Evolutionary conservation across 2,329 filamentous ascomycete genomes (phyloP).

Genomic region (Dryadomyces quercus-mongolicae): DNA sequence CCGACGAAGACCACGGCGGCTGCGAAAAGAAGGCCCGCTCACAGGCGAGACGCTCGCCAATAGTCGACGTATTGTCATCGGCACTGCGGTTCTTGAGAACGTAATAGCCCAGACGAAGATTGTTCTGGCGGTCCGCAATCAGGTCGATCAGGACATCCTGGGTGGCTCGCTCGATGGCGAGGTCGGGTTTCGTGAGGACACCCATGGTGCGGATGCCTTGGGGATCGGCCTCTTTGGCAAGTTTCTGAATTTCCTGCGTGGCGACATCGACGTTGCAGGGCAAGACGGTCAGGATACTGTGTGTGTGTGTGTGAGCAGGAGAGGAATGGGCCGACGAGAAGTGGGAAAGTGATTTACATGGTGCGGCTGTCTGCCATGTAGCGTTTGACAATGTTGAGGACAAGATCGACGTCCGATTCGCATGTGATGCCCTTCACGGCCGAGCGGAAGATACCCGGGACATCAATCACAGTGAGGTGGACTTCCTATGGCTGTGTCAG

Average conservation of each 20-base stretch:
- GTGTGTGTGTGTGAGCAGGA: background rate
- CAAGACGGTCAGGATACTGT: conserved; percentile 31
- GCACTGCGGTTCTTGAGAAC: conserved; percentile 35
- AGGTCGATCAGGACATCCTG: conserved; percentile 28
- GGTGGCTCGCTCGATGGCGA: conserved; percentile 29
- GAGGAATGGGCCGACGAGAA: conserved; percentile 5
- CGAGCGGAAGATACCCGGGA: conserved; percentile 38
- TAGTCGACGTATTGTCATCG: conserved; percentile 23
- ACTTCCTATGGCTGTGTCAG: conserved; percentile 18
- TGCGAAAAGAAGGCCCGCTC: conserved; percentile 27
- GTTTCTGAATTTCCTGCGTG: conserved; percentile 25
- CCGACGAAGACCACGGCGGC: conserved; percentile 21
- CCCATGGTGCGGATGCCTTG: conserved; percentile 29
- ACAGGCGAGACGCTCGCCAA: conserved; percentile 17
- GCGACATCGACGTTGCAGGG: conserved; percentile 25
- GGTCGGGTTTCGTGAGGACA: conserved; percentile 48
- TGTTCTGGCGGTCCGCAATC: conserved; percentile 25
- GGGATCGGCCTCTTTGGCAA: conserved; percentile 26
- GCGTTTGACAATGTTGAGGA: conserved; percentile 31
- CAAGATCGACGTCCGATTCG: conserved; percentile 29
- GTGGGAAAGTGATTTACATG: no score
- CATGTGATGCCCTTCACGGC: conserved; percentile 28
- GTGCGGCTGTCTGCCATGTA: conserved; percentile 35
- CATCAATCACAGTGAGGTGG: conserved; percentile 40
- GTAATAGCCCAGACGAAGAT: conserved; percentile 34